These are phyloP conservation scores for Trichoderma sp. DNA, from an alignment of 2,329 filamentous ascomycete species.

Conservation along the genomic window DNA sequence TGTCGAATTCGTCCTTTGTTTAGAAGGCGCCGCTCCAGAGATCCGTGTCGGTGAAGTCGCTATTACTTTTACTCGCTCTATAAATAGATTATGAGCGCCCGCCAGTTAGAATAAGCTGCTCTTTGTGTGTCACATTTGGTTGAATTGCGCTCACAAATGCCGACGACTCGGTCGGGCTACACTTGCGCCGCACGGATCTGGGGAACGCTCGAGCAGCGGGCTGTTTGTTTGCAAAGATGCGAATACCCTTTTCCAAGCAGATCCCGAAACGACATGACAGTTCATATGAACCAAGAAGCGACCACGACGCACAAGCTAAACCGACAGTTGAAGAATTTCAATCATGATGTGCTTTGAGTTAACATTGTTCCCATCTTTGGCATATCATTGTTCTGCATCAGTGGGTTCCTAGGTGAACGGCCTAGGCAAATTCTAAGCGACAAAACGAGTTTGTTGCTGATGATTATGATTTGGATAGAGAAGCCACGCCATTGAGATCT, in stretches of 20 bases:
- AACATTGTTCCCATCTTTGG: not conserved
- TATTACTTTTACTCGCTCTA: not conserved
- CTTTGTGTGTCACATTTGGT: not conserved
- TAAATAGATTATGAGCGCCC: not conserved
- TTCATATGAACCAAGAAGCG: not conserved
- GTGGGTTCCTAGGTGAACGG: not conserved
- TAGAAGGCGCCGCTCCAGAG: too few relatives aligned
- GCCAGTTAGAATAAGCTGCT: not conserved
- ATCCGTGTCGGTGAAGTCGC: too few relatives aligned
- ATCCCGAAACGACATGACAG: not conserved
- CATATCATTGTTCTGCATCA: not conserved
- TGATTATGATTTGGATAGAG: not conserved
- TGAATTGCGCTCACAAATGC: not conserved
- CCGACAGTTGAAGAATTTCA: not conserved
- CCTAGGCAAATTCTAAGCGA: too few relatives aligned
- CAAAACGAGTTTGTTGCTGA: not conserved
- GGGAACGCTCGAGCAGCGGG: not conserved
- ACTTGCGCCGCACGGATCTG: not conserved
- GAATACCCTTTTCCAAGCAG: not conserved
- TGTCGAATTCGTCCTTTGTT: too few relatives aligned
- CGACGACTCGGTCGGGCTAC: not conserved
- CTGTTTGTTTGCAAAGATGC: not conserved
- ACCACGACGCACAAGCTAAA: not conserved
- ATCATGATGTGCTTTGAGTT: not conserved
- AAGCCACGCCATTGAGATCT: not conserved